Conservation (phyloP, 2,329 filamentous ascomycete species). For the Aciculosporium take region DNA sequence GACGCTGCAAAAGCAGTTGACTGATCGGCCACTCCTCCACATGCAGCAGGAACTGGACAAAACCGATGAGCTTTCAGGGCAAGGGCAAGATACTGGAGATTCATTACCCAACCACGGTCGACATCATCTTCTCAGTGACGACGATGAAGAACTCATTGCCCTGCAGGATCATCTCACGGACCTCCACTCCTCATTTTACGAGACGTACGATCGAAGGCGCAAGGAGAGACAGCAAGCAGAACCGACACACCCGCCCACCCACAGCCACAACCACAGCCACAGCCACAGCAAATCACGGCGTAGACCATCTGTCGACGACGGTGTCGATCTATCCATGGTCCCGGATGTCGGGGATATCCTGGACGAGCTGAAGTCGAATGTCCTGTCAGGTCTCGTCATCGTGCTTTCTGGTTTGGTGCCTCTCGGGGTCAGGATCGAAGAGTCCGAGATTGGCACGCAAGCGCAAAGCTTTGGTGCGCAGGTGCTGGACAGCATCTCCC, state of each 20-base stretch:
- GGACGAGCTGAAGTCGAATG: conserved; percentile 60
- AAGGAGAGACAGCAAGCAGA: conserved; percentile 20
- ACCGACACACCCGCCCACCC: conserved; percentile 20
- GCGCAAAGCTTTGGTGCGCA: conserved; percentile 72
- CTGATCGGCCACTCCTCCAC: conserved; percentile 76
- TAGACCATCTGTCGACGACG: conserved; percentile 22
- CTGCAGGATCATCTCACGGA: conserved; percentile 62
- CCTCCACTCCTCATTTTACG: conserved; percentile 70
- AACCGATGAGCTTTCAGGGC: conserved; percentile 38
- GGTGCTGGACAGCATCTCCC: conserved; percentile 40
- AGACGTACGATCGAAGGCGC: conserved; percentile 55
- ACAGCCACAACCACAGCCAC: too few species aligned
- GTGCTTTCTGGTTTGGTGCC: conserved; percentile 88
- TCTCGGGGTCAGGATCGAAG: conserved; percentile 61
- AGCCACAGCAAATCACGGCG: conserved; percentile 18
- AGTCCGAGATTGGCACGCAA: conserved; percentile 78
- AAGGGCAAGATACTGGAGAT: conserved; percentile 14
- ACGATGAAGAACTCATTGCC: conserved; percentile 68
- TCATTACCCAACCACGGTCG: conserved; percentile 26
- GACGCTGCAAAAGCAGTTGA: conserved; percentile 74
- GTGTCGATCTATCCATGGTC: conserved; percentile 37
- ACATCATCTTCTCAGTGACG: conserved; percentile 73
- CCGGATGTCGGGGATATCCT: conserved; percentile 83
- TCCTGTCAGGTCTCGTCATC: conserved; percentile 61
- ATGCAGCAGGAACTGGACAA: conserved; percentile 86